Evolutionary conservation across 805 yeast genomes (phyloP).

Genomic region (Zygosaccharomyces pseudorouxii): DNA sequence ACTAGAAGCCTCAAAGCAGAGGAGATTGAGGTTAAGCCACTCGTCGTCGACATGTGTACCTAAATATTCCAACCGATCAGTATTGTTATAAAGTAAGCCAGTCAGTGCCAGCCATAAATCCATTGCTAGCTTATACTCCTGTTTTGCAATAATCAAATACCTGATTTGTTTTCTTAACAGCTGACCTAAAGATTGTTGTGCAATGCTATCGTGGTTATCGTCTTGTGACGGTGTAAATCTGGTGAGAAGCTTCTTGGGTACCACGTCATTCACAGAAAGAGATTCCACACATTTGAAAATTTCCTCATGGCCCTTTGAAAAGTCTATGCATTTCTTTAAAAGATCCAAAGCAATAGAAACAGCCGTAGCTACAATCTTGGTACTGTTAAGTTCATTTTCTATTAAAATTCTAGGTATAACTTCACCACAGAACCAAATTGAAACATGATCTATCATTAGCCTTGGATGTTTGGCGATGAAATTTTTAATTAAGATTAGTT

Average conservation of each 20-base stretch:
- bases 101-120: slow-evolving; percentile 31
- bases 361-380: slow-evolving; percentile 19
- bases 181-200: slow-evolving; percentile 16
- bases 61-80: slow-evolving; percentile 8
- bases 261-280: slow-evolving; percentile 5
- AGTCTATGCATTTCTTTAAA: slow-evolving; percentile 21
- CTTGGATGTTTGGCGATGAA: slow-evolving; percentile 23
- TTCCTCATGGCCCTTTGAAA: slow-evolving; percentile 7
- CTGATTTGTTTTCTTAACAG: slow-evolving; percentile 19
- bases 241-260: slow-evolving; percentile 14
- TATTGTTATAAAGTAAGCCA: slow-evolving; percentile 25
- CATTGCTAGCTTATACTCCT: slow-evolving; percentile 26
- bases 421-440: slow-evolving; percentile 29
- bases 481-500: slow-evolving; percentile 22
- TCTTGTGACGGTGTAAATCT: slow-evolving; percentile 4
- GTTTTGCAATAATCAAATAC: slow-evolving; percentile 13
- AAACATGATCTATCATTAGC: slow-evolving; percentile 20
- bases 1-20: slow-evolving; percentile 15
- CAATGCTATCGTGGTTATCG: background rate
- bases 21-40: slow-evolving; percentile 24
- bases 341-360: slow-evolving; percentile 24
- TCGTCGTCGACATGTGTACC: slow-evolving; percentile 5
- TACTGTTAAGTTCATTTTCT: slow-evolving; percentile 18
- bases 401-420: slow-evolving; percentile 23
- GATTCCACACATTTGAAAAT: slow-evolving; percentile 16